Conservation (phyloP, 108 stramenopile species). For the Cyclotella sp. region DNA sequence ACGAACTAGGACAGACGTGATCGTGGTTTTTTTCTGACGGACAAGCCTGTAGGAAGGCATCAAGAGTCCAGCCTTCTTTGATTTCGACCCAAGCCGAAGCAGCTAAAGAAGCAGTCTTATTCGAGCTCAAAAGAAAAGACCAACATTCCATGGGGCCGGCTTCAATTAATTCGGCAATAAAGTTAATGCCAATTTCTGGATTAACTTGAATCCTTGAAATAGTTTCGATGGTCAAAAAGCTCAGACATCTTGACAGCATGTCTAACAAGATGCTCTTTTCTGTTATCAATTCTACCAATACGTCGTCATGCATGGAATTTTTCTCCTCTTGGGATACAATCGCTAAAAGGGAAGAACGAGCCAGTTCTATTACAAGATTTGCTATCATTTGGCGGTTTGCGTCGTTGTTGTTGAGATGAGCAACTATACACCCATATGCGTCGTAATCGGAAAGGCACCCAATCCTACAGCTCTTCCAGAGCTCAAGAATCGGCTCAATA, state of each 20-base stretch:
- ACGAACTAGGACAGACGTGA: neutral
- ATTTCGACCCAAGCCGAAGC: conserved; percentile 35
- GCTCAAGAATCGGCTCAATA: conserved; percentile 33
- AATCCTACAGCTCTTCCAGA: conserved; percentile 48
- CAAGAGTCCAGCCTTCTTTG: conserved; percentile 18
- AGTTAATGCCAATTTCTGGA: conserved; percentile 18
- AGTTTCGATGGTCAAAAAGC: conserved; percentile 41
- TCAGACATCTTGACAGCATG: conserved; percentile 31
- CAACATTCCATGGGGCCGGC: conserved; percentile 34
- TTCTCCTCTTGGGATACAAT: conserved; percentile 31
- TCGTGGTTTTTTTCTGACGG: conserved; percentile 20
- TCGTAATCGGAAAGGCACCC: conserved; percentile 26
- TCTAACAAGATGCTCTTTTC: conserved; percentile 30
- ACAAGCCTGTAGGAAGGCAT: conserved; percentile 27
- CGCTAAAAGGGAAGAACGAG: conserved; percentile 29
- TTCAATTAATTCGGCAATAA: conserved; percentile 39
- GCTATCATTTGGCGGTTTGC: conserved; percentile 16
- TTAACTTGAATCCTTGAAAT: conserved; percentile 25
- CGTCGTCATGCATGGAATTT: conserved; percentile 21
- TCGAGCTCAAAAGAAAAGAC: conserved; percentile 23
- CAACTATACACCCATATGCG: conserved; percentile 28
- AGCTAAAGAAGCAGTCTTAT: conserved; percentile 25
- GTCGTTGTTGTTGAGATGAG: conserved; percentile 26
- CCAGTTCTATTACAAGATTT: conserved; percentile 30
- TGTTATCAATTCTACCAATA: conserved; percentile 6